Conservation (phyloP, 345 rosid species). For the Firmiana major region DNA sequence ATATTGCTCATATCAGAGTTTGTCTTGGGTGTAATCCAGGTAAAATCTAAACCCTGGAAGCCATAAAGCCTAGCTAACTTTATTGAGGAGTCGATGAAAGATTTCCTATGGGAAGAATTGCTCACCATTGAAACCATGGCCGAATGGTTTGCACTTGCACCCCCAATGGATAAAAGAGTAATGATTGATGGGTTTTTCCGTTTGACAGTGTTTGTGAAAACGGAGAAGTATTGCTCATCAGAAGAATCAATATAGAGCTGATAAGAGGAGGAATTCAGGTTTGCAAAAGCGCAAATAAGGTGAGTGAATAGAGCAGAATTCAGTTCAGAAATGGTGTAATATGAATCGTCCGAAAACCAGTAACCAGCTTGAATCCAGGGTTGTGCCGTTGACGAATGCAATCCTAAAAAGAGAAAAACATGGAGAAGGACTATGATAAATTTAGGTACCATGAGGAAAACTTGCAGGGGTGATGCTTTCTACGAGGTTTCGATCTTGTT, state of each 20-base stretch:
- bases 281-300: conserved; percentile 29
- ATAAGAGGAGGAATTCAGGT: conserved; percentile 18
- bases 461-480: too few relatives aligned
- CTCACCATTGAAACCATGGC: conserved; percentile 2
- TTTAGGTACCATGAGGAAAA: too few relatives aligned
- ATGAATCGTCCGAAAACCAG: conserved; percentile 15
- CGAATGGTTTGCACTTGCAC: background rate
- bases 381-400: too few relatives aligned
- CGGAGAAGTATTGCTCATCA: conserved; percentile 8
- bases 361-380: too few relatives aligned
- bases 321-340: conserved; percentile 17
- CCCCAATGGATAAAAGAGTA: conserved; percentile 19
- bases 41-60: conserved; percentile 27
- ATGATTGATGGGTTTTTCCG: conserved; percentile 23
- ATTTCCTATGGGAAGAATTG: conserved; percentile 11
- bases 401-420: too few relatives aligned
- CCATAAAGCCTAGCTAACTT: conserved; percentile 16
- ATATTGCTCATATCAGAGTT: conserved; percentile 6
- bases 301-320: conserved; percentile 31
- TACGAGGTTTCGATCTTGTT: too few relatives aligned
- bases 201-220: conserved; percentile 4
- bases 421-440: too few relatives aligned
- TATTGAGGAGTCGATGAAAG: conserved; percentile 7
- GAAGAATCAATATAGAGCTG: conserved; percentile 10
- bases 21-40: conserved; percentile 5